These are phyloP conservation scores for Podospora sp. DNA, from an alignment of 495 filamentous ascomycete species.

Conservation along the genomic window DNA sequence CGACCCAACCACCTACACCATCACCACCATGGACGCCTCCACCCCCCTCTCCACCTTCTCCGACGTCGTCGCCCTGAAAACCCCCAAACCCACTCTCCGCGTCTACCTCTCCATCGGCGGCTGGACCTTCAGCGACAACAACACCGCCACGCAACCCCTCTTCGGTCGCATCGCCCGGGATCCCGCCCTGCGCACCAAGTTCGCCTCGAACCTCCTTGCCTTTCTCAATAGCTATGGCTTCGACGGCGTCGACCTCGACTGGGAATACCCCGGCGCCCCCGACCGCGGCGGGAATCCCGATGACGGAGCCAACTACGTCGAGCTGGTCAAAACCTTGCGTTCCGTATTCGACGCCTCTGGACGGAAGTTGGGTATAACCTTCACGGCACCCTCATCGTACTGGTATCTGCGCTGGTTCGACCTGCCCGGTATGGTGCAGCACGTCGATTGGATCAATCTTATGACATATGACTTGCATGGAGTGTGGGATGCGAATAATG, in stretches of 20 bases:
- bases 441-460: slow-evolving; percentile 57
- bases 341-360: background rate
- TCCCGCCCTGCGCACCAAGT: slow-evolving; percentile 27
- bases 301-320: slow-evolving; percentile 44
- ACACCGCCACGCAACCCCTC: slow-evolving; percentile 37
- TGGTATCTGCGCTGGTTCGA: slow-evolving; percentile 62
- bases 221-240: slow-evolving; percentile 19
- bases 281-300: slow-evolving; percentile 41
- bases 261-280: slow-evolving; percentile 49
- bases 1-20: slow-evolving; percentile 15
- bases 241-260: slow-evolving; percentile 56
- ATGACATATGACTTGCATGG: slow-evolving; percentile 57
- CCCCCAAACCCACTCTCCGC: slow-evolving; percentile 35
- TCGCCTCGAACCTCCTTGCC: background rate
- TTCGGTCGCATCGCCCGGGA: slow-evolving; percentile 9
- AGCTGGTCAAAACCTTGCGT: slow-evolving; percentile 19
- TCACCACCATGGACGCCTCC: slow-evolving; percentile 21
- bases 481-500: slow-evolving; percentile 23
- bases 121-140: slow-evolving; percentile 49
- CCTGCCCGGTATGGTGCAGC: slow-evolving; percentile 35
- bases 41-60: slow-evolving; percentile 24
- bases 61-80: slow-evolving; percentile 33
- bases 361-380: slow-evolving; percentile 26
- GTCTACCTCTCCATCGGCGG: slow-evolving; percentile 47
- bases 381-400: slow-evolving; percentile 52